Percentiles rank a stretch among this genome's conserved stretches.
Conservation (phyloP, 352 stramenopile species). For the Pythium chondricola region DNA sequence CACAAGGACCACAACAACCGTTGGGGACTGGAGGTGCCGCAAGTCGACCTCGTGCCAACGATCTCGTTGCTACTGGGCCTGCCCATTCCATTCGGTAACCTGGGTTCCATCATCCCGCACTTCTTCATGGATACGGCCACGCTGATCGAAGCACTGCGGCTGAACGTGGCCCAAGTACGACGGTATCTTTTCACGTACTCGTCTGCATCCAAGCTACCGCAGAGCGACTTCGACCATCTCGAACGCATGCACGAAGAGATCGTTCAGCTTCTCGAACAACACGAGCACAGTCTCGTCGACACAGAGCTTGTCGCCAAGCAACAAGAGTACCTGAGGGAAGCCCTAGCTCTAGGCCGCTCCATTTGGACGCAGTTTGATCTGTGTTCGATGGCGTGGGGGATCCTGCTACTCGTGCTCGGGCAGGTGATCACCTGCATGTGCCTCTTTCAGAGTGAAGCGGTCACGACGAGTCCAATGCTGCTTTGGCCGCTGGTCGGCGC, state of each 20-base stretch:
- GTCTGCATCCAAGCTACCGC: constrained; percentile 52
- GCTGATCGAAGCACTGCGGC: constrained; percentile 57
- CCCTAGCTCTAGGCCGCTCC: constrained; percentile 52
- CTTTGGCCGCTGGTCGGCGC: background rate
- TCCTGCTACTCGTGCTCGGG: constrained; percentile 29
- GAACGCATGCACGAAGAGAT: constrained; percentile 47
- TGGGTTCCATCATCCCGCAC: constrained; percentile 91
- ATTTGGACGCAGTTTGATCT: constrained; percentile 88
- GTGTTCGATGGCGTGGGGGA: constrained; percentile 63
- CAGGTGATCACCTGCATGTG: constrained; percentile 20
- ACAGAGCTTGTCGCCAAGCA: constrained; percentile 32
- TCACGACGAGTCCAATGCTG: background rate
- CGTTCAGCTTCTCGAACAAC: constrained; percentile 18
- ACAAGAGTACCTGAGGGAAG: constrained; percentile 60
- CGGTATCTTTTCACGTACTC: constrained; percentile 72
- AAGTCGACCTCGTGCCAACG: constrained; percentile 97
- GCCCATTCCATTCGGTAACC: constrained; percentile 95
- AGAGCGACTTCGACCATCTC: constrained; percentile 46
- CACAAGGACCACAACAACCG: background rate
- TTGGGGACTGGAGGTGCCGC: constrained; percentile 50
- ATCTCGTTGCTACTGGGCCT: constrained; percentile 91
- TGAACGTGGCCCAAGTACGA: constrained; percentile 85
- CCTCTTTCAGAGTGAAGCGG: constrained; percentile 2
- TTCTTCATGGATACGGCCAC: constrained; percentile 61
- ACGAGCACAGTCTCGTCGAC: constrained; percentile 4